Percentiles rank a stretch among this genome's conserved stretches.
phyloP scores from a whole-genome alignment of 2,329 filamentous ascomycete species.

The Fusarium sp. region DNA sequence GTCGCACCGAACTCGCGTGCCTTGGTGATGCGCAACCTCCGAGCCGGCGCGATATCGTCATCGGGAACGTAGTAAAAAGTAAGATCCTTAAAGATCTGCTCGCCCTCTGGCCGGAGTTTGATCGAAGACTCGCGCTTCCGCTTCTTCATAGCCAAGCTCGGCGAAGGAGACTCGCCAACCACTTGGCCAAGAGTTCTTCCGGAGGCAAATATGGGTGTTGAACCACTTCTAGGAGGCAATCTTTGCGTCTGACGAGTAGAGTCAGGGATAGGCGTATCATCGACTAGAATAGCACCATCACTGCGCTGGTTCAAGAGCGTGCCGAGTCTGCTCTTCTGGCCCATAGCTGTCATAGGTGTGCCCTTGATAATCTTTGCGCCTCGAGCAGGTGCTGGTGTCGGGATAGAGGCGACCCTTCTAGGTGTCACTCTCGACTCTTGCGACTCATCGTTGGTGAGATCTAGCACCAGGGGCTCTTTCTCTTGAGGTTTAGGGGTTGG shows the following conservation, averaged over 20 bases:
- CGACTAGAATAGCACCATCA: conserved; percentile 37
- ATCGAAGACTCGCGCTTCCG: conserved; percentile 57
- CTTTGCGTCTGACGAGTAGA: conserved; percentile 33
- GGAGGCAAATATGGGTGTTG: conserved; percentile 46
- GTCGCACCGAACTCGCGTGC: conserved; percentile 78
- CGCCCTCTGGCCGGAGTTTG: conserved; percentile 60
- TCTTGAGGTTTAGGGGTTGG: background rate
- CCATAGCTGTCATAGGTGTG: conserved; percentile 44
- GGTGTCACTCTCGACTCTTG: conserved; percentile 28
- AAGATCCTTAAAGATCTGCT: conserved; percentile 70
- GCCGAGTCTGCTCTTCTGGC: conserved; percentile 37
- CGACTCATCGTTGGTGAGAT: conserved; percentile 33
- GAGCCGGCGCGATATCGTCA: conserved; percentile 74
- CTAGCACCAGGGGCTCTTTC: conserved; percentile 22
- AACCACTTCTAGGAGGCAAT: conserved; percentile 43
- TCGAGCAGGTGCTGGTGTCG: conserved; percentile 17
- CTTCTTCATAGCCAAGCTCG: conserved; percentile 52
- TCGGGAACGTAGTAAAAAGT: conserved; percentile 84
- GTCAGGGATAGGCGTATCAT: conserved; percentile 47
- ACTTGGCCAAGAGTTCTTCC: conserved; percentile 13
- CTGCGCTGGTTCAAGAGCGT: conserved; percentile 33
- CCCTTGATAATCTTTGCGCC: conserved; percentile 43
- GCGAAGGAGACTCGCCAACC: conserved; percentile 42
- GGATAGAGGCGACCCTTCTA: conserved; percentile 33
- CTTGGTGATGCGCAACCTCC: conserved; percentile 78